These are phyloP conservation scores for Candida vartiovaarae DNA, from an alignment of 805 yeast species.

Conservation along the genomic window DNA sequence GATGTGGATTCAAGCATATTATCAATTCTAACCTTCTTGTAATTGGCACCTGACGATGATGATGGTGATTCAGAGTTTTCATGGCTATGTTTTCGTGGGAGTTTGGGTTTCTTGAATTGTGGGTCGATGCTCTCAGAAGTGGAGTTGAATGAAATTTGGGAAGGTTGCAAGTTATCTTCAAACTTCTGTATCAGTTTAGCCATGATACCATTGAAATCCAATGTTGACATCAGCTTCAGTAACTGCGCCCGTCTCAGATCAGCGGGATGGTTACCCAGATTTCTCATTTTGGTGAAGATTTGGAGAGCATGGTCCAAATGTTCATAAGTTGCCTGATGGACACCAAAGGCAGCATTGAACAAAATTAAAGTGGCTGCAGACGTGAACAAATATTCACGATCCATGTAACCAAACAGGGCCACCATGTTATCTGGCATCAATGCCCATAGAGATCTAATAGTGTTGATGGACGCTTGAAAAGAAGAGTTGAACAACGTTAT, in stretches of 20 bases:
- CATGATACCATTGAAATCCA: constrained; percentile 67
- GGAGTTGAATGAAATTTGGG: constrained; percentile 9
- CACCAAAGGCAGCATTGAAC: constrained; percentile 76
- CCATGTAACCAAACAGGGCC: constrained; percentile 86
- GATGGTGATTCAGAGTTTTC: constrained; percentile 10
- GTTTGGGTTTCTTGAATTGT: background rate
- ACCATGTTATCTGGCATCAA: constrained; percentile 71
- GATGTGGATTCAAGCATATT: constrained; percentile 8
- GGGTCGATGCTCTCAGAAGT: background rate
- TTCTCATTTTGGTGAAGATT: constrained; percentile 69
- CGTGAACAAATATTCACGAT: constrained; percentile 72
- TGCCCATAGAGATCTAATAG: constrained; percentile 68
- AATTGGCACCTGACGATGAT: constrained; percentile 3
- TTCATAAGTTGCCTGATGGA: constrained; percentile 64
- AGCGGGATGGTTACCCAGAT: constrained; percentile 75
- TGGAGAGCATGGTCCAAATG: constrained; percentile 67
- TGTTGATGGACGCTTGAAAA: constrained; percentile 73
- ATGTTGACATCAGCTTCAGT: constrained; percentile 52
- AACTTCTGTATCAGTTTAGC: constrained; percentile 47
- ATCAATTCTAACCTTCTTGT: constrained; percentile 12
- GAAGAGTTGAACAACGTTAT: constrained; percentile 68
- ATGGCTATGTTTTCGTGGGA: background rate
- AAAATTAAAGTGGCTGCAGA: constrained; percentile 67
- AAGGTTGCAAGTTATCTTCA: constrained; percentile 31
- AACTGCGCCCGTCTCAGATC: constrained; percentile 67